Base-by-base conservation (phyloP, 2,329 filamentous ascomycete genomes). In the Aspergillus ochraceus region DNA sequence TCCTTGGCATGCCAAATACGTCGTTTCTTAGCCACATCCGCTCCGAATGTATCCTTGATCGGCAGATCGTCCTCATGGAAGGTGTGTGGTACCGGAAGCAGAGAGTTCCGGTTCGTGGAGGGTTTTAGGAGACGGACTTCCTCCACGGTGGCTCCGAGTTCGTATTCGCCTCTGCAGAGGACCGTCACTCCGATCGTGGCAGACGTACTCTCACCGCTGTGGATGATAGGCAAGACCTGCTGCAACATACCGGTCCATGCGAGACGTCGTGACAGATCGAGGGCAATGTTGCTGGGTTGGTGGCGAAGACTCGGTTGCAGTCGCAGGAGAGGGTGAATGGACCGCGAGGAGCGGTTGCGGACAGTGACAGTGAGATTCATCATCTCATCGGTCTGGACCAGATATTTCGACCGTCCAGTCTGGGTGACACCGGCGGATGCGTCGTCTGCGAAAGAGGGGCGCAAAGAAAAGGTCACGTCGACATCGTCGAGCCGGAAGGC, bases 181-280 rank as follows among this genome's bases (percentile, higher is more conserved):
- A 89, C 84, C 47, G 90, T 90, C 49, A 93, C 82, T 4, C 90
- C 90, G 4, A 96, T 76, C 1, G 83, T 81, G 22, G 90, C 80
- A 61, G 88, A 84, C 0, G 82, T 80, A n/a, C 77, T 84, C 49
- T 83, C 80, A 4, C 86, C 84, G 0, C 87, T 85, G 6, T 77
- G 75, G 1, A 97, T 72, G 6, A 85, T 71, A 0, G 89, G 87
- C 0, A 97, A 78, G 1, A 85, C 82, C 69, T 88, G 88, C 76
- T 97, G 93, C 59, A 97, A 76, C 30, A 90, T 88, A 1, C 93
- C 93, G 64, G 92, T 94, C 88, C 91, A 95, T 1, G 88, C 88
- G 56, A 97, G 84, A 64, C 92, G 91, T 70, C 91, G 88, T 47
- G 90, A 90, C 58, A 94, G 86, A 72, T 97, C 93, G 17, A 96